Base-by-base conservation (phyloP, 345 rosid genomes). In the Moringa oleifera region DNA sequence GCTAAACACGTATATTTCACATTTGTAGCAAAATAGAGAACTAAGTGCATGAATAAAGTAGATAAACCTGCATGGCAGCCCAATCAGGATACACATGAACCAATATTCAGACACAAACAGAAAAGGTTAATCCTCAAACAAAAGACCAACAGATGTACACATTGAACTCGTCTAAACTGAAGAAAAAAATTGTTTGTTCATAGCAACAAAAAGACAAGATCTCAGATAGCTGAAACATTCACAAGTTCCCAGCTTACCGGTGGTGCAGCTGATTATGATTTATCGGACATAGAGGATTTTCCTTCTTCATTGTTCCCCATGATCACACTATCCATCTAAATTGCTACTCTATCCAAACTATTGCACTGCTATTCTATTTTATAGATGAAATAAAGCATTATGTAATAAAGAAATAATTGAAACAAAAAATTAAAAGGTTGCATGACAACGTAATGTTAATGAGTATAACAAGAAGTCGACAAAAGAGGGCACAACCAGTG, bases 41-140 rank as follows among this genome's bases (percentile, higher is more conserved):
- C 49, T 10, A 72, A 55, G 45, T 20, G 49, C 22, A 61, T 20
- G 58, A 51, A 18, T n/a, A 52, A 71, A 68, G 66, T 59, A 68
- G 61, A 70, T 63, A 68, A n/a, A 92, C 98, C 90, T 89, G 97
- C 87, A 90, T 80, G 65, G 88, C 88, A 28, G 90, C 88, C 98
- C 97, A 89, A 69, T 93, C 97, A 64, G 91, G 84, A 73, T 85
- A 89, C 23, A 80, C 78, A 74, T 86, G 98, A 65, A 67, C 62
- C 69, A 61, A 71, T 53, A 66, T 28, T 68, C 50, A 72, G 78
- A 67, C 22, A 52, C 20, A 18, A 62, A 47, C 36, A 20, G 25
- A 23, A 18, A 41, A 41, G 47, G 2, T 11, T 15, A 11, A 41
- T n/a, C 13, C 17, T 15, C 47, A 33, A 33, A 11, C 6, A 5